Evolutionary conservation across 805 yeast species (phyloP).

Genomic region (Hanseniaspora meyeri): DNA sequence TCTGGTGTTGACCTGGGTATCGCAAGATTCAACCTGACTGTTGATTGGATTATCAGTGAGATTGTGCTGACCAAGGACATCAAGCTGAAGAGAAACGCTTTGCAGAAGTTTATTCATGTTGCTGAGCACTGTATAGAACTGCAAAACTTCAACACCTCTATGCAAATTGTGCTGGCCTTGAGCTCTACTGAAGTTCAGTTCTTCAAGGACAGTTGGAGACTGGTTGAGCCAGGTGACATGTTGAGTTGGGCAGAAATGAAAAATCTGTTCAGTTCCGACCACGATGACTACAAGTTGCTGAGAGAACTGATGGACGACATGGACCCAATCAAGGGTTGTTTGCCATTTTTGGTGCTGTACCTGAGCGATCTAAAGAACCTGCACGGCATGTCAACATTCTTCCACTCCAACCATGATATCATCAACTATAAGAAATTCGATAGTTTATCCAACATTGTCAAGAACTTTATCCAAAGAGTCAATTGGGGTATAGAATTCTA

Average conservation of each 20-base stretch:
- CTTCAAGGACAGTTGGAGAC: constrained; percentile 60
- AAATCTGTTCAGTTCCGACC: constrained; percentile 55
- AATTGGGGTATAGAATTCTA: constrained; percentile 71
- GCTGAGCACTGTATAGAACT: constrained; percentile 60
- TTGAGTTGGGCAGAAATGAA: constrained; percentile 56
- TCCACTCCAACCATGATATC: constrained; percentile 29
- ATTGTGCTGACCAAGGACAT: constrained; percentile 54
- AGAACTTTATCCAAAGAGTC: constrained; percentile 63
- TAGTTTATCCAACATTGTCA: constrained; percentile 63
- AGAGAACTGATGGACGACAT: constrained; percentile 41
- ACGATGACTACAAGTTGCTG: constrained; percentile 53
- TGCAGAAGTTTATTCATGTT: constrained; percentile 78
- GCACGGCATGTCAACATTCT: constrained; percentile 36
- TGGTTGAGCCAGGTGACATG: constrained; percentile 59
- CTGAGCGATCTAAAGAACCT: constrained; percentile 61
- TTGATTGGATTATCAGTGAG: constrained; percentile 87
- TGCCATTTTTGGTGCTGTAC: constrained; percentile 83
- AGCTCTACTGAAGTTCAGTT: constrained; percentile 51
- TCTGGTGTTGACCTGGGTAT: constrained; percentile 77
- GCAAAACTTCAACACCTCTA: constrained; percentile 77
- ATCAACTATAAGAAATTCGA: constrained; percentile 71
- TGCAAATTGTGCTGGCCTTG: constrained; percentile 76
- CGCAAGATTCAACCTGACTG: constrained; percentile 75
- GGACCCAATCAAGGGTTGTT: constrained; percentile 58
- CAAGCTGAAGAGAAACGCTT: constrained; percentile 49